Evolutionary conservation across 768 basidiomycete species (phyloP).

Genomic region (Termitomyces sp.): DNA sequence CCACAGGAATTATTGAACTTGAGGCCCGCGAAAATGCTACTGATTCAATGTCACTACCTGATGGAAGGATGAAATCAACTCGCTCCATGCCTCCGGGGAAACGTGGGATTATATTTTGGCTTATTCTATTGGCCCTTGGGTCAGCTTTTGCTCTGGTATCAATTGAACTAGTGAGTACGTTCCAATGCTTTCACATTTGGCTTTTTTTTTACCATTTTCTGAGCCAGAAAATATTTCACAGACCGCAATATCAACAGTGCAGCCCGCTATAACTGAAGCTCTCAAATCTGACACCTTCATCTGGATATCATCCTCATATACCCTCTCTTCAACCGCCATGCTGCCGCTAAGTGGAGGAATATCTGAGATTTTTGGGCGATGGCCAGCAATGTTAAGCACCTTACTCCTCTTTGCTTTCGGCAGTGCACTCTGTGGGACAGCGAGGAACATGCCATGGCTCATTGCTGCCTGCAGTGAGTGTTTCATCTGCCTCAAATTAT

Average conservation of each 20-base stretch:
- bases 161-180: too few relatives aligned
- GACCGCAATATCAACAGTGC: conserved; percentile 12
- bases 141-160: too few relatives aligned
- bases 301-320: conserved; percentile 25
- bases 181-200: too few relatives aligned
- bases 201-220: too few relatives aligned
- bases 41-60: too few relatives aligned
- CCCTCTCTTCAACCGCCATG: conserved; percentile 37
- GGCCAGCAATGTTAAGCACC: conserved; percentile 28
- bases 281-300: conserved; percentile 5
- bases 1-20: too few relatives aligned
- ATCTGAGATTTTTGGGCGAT: conserved; percentile 33
- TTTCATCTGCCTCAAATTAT: background rate
- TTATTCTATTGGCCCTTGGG: too few relatives aligned
- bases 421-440: conserved; percentile 35
- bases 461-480: conserved; percentile 34
- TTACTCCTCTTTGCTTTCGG: conserved; percentile 36
- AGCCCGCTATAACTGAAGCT: conserved; percentile 11
- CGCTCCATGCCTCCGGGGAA: too few relatives aligned
- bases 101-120: too few relatives aligned
- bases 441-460: conserved; percentile 37
- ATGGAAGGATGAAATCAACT: too few relatives aligned
- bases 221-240: too few relatives aligned
- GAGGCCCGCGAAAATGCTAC: too few relatives aligned
- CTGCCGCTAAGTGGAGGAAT: conserved; percentile 33